phyloP scores from a whole-genome alignment of 768 basidiomycete genomes.

The Auricularia cornea region DNA sequence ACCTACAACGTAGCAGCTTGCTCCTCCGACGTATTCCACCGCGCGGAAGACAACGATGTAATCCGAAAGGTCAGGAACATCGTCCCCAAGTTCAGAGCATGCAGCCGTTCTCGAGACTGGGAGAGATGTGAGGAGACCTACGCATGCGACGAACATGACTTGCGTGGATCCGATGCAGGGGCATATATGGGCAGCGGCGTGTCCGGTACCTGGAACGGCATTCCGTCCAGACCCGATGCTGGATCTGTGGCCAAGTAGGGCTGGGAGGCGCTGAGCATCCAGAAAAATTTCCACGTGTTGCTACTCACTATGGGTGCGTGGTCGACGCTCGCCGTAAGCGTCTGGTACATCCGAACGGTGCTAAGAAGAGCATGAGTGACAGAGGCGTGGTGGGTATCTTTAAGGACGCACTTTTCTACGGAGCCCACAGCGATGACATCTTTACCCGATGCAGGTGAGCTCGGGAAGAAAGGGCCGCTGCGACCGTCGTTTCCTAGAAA shows the following conservation, averaged over 20 bases:
- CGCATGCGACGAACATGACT: not conserved
- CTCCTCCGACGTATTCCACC: too few relatives aligned
- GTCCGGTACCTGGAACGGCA: not conserved
- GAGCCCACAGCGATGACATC: slow-evolving; percentile 5
- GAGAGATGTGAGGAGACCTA: too few relatives aligned
- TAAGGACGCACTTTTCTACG: slow-evolving; percentile 18
- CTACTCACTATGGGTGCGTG: too few relatives aligned
- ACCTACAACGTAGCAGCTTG: not conserved
- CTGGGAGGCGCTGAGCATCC: not conserved
- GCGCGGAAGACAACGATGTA: too few relatives aligned
- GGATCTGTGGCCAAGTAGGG: not conserved
- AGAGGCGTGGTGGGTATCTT: slow-evolving; percentile 7
- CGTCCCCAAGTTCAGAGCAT: too few relatives aligned
- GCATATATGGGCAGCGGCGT: not conserved
- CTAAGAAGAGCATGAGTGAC: slow-evolving; percentile 3
- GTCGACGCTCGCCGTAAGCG: too few relatives aligned
- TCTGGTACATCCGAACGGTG: too few relatives aligned
- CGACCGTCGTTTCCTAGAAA: not conserved
- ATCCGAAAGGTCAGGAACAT: too few relatives aligned
- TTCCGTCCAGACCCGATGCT: too few relatives aligned
- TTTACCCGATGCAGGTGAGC: not conserved
- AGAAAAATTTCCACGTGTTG: too few relatives aligned
- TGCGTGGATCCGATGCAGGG: not conserved
- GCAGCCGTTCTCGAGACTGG: too few relatives aligned
- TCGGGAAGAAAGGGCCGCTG: not conserved